Base-by-base conservation (phyloP, 2,329 filamentous ascomycete genomes). In the Mollisia scopiformis region DNA sequence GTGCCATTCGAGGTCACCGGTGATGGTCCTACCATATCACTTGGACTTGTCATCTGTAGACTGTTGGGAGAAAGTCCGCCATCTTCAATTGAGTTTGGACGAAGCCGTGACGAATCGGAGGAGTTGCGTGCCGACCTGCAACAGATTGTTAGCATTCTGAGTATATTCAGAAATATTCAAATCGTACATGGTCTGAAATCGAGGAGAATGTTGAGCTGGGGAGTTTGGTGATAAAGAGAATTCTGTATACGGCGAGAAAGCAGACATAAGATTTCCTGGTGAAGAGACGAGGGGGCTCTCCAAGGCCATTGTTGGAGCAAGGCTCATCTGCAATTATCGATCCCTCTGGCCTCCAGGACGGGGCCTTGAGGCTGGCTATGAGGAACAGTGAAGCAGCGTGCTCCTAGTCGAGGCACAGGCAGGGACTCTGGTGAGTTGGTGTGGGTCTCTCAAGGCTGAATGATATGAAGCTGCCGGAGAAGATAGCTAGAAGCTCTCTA, bases 1-100 rank as follows among this genome's bases (percentile, higher is more conserved):
- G 92, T 95, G 61, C 91, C 90, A 73, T 91, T 93, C 39, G 92
- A 95, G 54, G 92, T 93, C 25, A 94, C 91, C 7, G 92, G 91
- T 19, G 91, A 94, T 10, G 91, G 91, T 41, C 92, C 91, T 56
- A 93, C 88, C 66, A 88, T 84, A 68, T 90, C 87, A 72, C 83
- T 88, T 63, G 89, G 82, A 76, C 86, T 83, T 73, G 84, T 75
- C 80, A 89, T 80, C 31, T 79, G 76, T 43, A 62, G 49, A 43
- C 66, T 68, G 59, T 63, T 67, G 41, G 72, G 68, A 43, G 68
- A 73, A 25, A 68, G 66, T 46, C 67, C 62, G 50, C 63, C 64
- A 6, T 71, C 60, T 37, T 62, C 72, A 35, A 79, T 78, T 30
- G 82, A 82, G 64, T 76, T 76, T 27, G 84, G 84, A 61, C 80